These are phyloP conservation scores for Fusarium redolens DNA, from an alignment of 2,329 filamentous ascomycete species.

Conservation along the genomic window DNA sequence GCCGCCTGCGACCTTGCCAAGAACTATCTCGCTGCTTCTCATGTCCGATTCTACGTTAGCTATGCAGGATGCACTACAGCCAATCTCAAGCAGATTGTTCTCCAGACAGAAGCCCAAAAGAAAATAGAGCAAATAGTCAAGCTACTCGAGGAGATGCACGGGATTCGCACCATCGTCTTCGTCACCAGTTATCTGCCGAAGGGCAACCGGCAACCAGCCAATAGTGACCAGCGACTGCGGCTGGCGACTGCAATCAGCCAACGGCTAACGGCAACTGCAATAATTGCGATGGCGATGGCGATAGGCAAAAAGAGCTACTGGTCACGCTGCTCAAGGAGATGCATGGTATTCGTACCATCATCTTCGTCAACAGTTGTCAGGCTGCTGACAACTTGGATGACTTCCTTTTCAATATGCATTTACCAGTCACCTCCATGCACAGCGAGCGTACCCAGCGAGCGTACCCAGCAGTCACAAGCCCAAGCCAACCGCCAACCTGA, in stretches of 20 bases:
- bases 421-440: conserved; percentile 92
- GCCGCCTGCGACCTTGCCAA: conserved; percentile 77
- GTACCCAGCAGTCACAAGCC: no score
- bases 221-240: no score
- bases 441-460: conserved; percentile 65
- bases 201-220: no score
- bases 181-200: conserved; percentile 76
- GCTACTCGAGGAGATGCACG: conserved; percentile 75
- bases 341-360: conserved; percentile 80
- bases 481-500: no score
- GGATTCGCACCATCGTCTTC: conserved; percentile 87
- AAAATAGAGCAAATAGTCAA: conserved; percentile 81
- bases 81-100: conserved; percentile 83
- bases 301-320: conserved; percentile 70
- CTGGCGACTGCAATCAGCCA: no score
- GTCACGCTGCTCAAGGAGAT: conserved; percentile 77
- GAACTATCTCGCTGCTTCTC: conserved; percentile 77
- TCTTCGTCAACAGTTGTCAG: conserved; percentile 88
- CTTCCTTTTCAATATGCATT: conserved; percentile 80
- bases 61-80: conserved; percentile 83
- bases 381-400: conserved; percentile 88
- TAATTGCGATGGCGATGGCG: no score
- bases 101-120: conserved; percentile 71
- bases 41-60: conserved; percentile 86
- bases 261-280: no score